A percentile compares a stretch with the other conserved stretches of the same genome.
Evolutionary conservation across 495 filamentous ascomycete species (phyloP).

Genomic region (Penicillium roqueforti): DNA sequence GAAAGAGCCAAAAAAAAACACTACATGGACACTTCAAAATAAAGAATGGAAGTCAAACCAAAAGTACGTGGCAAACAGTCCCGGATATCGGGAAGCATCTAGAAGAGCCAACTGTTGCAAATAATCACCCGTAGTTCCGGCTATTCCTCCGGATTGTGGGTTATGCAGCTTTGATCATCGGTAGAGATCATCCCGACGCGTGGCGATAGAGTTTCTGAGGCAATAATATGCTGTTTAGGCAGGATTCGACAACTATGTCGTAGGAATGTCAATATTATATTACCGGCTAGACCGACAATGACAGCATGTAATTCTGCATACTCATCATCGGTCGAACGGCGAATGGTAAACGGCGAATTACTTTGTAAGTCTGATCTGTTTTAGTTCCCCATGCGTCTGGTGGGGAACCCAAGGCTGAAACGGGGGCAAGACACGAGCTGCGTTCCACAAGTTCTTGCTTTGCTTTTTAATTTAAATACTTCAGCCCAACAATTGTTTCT

Average conservation of each 20-base stretch:
- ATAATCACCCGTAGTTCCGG: neutral
- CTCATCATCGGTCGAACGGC: neutral
- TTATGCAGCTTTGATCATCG: neutral
- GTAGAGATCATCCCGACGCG: constrained; percentile 1
- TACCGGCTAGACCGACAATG: neutral
- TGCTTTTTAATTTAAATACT: neutral
- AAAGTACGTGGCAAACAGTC: constrained; percentile 11
- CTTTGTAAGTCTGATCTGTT: neutral
- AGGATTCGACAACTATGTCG: too few species aligned
- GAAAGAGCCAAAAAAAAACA: neutral
- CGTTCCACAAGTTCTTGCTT: neutral
- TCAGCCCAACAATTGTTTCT: neutral
- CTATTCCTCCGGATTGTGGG: neutral
- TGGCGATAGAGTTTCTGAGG: neutral
- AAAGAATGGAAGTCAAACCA: neutral
- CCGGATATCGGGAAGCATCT: neutral
- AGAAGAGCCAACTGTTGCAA: neutral
- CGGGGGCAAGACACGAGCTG: neutral
- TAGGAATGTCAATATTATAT: too few species aligned
- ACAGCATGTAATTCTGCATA: neutral
- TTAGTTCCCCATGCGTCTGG: neutral
- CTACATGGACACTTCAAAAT: neutral
- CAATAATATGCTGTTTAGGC: too few species aligned
- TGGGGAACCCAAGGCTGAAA: neutral
- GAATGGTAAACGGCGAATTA: neutral